phyloP scores from a whole-genome alignment of 192 early-diverging fungal genomes.

The Backusella macrospora region DNA sequence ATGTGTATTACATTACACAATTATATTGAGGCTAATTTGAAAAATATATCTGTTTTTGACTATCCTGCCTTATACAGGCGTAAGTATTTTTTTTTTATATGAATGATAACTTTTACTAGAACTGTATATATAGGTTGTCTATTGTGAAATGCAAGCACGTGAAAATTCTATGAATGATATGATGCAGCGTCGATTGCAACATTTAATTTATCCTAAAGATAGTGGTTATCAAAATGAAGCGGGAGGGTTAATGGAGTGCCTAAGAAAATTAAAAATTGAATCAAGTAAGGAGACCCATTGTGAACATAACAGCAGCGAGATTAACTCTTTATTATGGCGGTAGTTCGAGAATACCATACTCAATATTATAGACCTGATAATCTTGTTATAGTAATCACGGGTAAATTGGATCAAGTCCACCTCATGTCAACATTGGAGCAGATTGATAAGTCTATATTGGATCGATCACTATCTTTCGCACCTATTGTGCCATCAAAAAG shows the following conservation, averaged over 20 bases:
- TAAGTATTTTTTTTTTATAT: constrained; percentile 16
- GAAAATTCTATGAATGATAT: constrained; percentile 46
- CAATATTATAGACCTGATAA: constrained; percentile 64
- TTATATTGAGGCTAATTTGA: constrained; percentile 17
- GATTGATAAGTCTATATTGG: constrained; percentile 52
- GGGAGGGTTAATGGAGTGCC: constrained; percentile 57
- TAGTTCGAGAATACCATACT: constrained; percentile 45
- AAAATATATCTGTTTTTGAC: constrained; percentile 5
- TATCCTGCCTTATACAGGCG: constrained; percentile 18
- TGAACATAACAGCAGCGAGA: neutral
- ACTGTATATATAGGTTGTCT: constrained; percentile 46
- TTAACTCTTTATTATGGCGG: neutral
- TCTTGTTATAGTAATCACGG: constrained; percentile 58
- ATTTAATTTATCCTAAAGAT: constrained; percentile 55
- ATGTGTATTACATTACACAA: constrained; percentile 25
- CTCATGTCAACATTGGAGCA: constrained; percentile 46
- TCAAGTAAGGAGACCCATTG: constrained; percentile 41
- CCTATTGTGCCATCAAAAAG: constrained; percentile 40
- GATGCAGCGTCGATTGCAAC: constrained; percentile 44
- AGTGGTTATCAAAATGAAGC: constrained; percentile 60
- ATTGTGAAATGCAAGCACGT: constrained; percentile 62
- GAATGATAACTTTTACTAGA: neutral
- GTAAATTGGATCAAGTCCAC: constrained; percentile 47
- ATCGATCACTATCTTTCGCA: constrained; percentile 26
- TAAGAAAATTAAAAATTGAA: constrained; percentile 53